phyloP scores from a whole-genome alignment of 2,329 filamentous ascomycete genomes.

The Aspergillus neoniger region DNA sequence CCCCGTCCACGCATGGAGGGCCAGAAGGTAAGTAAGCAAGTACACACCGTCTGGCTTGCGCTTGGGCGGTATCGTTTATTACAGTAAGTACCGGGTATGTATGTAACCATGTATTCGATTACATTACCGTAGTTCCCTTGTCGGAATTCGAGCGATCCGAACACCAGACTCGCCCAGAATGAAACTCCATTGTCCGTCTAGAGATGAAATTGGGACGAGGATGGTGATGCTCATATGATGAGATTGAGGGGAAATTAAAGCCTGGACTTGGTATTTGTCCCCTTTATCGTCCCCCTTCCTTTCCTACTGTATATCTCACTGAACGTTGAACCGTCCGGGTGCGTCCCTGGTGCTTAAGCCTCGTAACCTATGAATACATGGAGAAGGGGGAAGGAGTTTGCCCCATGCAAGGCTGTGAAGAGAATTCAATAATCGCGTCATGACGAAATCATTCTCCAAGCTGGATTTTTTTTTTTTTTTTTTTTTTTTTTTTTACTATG shows the following conservation, averaged over 20 bases:
- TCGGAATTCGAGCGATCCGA: constrained; percentile 13
- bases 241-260: not conserved
- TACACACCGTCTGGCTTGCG: not conserved
- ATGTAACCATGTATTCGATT: not conserved
- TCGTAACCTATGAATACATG: not conserved
- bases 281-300: not conserved
- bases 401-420: constrained; percentile 3
- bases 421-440: constrained; percentile 2
- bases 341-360: constrained; percentile 1
- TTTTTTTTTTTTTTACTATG: not conserved
- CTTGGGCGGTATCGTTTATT: not conserved
- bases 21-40: not conserved
- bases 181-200: not conserved
- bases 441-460: not conserved
- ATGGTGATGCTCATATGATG: not conserved
- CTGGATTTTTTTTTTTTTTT: not conserved
- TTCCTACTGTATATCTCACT: not conserved
- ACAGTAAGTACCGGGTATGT: not conserved
- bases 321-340: not conserved
- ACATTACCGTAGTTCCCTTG: not conserved
- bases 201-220: not conserved
- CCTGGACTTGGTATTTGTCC: not conserved
- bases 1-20: not conserved
- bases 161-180: constrained; percentile 1
- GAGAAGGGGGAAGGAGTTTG: too few relatives aligned